phyloP scores from a whole-genome alignment of 2,329 filamentous ascomycete genomes.

The Microdochium nivale region DNA sequence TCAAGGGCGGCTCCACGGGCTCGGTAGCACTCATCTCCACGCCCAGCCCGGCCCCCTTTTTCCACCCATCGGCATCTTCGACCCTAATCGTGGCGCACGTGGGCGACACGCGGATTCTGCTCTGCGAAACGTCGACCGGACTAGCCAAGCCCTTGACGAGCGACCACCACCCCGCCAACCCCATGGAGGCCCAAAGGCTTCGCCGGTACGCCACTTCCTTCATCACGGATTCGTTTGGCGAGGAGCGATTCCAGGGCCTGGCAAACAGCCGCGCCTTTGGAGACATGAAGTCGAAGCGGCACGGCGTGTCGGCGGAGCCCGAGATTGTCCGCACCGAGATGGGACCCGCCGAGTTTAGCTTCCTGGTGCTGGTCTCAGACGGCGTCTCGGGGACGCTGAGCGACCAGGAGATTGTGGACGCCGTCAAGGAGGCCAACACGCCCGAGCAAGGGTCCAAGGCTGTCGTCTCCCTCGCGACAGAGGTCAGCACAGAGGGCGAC shows the following conservation, averaged over 20 bases:
- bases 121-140: constrained; percentile 81
- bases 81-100: constrained; percentile 85
- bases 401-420: constrained; percentile 94
- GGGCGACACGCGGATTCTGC: constrained; percentile 82
- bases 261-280: constrained; percentile 94
- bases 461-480: constrained; percentile 80
- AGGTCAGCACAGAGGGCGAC: constrained; percentile 62
- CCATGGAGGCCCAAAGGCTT: constrained; percentile 72
- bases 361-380: constrained; percentile 81
- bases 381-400: constrained; percentile 78
- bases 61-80: constrained; percentile 81
- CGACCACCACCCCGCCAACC: constrained; percentile 87
- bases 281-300: constrained; percentile 82
- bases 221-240: constrained; percentile 92
- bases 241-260: constrained; percentile 87
- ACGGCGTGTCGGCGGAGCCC: constrained; percentile 90
- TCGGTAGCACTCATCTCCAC: constrained; percentile 88
- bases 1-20: constrained; percentile 89
- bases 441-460: constrained; percentile 76
- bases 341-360: constrained; percentile 75
- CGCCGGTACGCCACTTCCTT: constrained; percentile 78
- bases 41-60: constrained; percentile 84
- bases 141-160: constrained; percentile 73
- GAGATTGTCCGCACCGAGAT: constrained; percentile 77
- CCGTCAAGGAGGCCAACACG: constrained; percentile 87